Base-by-base conservation (phyloP, 768 basidiomycete species). In the Tulasnella sp. region DNA sequence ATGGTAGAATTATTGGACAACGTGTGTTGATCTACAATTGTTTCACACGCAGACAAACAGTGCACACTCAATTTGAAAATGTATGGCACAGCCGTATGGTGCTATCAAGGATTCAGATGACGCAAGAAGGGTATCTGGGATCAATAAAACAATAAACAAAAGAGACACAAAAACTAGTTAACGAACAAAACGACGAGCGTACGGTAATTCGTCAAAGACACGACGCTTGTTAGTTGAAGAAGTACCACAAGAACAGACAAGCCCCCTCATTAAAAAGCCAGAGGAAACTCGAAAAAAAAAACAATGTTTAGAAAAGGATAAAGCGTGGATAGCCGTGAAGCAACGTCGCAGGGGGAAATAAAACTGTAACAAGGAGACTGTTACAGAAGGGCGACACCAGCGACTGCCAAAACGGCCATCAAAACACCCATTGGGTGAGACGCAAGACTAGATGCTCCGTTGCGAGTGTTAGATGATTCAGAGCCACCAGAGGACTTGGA, bases 371-470 rank as follows among this genome's bases (percentile, higher is more conserved):
- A 12, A n/a, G n/a, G n/a, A n/a, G n/a, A n/a, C n/a, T n/a, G 32
- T 47, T 47, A 47, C 29, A 47, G 37, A 16, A 33, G 37, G 32
- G 45, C 45, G 33, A 34, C 32, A 12, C 25, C 45, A 34, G 25
- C 45, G 10, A 31, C 45, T 33, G 45, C 45, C 4, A 47, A 31
- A 13, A 47, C 29, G 32, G 31, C 45, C 32, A 47, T 22, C 13
- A 31, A 29, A 16, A 47, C 25, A 15, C 37, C 45, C 15, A 47
- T 24, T 5, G 45, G 45, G 22, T 34, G 45, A 20, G 45, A 29
- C 6, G 25, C 28, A 24, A 47, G 45, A 5, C 31, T 10, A 24
- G 45, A 47, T 5, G 45, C 45, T 19, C 45, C 45, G 45, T 47
- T 47, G 45, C n/a, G n/a, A n/a, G n/a, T n/a, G n/a, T 24, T 24